Evolutionary conservation across 768 basidiomycete genomes (phyloP), one percentile per base, ranked within the genome.

Genomic region (Leccinum pellstonianum): DNA sequence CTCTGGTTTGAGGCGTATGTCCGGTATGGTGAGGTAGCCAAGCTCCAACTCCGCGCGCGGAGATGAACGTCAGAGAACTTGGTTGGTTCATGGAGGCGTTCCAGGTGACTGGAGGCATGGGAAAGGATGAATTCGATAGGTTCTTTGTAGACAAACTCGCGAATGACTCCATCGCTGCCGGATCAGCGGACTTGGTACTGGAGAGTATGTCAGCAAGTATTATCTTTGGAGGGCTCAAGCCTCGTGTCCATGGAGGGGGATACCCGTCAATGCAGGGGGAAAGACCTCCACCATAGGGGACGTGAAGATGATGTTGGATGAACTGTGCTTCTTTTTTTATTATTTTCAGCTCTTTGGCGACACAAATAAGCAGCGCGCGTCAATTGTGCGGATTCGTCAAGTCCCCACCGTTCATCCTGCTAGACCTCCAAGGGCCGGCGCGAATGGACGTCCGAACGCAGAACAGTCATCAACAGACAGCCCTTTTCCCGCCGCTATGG

Each of bases 231-330:
- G 43, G 14, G 41, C 10, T 43, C n/a, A n/a, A 8, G 9, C 4
- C 4, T 17, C 43, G n/a, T 43, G 2, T 0, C 10, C 3, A 43
- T 19, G 43, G 43, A 43, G 43, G 43, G 10, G n/a, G 5, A 41
- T 17, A 41, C 4, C 0, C 0, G 9, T 6, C 9, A n/a, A n/a
- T n/a, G 38, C 9, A 14, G 0, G 15, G 9, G 5, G n/a, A 43
- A 11, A 43, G n/a, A 11, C 43, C 17, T 11, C 43, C 43, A 43
- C 9, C n/a, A 43, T 43, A n/a, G n/a, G 9, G 41, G 17, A 43
- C 38, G 38, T 6, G 8, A n/a, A 43, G n/a, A 43, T 21, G 21
- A 23, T n/a, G n/a, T 0, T n/a, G 7, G 41, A 43, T 5, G 41
- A 43, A 9, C 17, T 17, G 15, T 38, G 17, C 15, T 41, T 21